Evolutionary conservation across 192 early-diverging fungal genomes (phyloP).

Genomic region (Podila clonocystis): DNA sequence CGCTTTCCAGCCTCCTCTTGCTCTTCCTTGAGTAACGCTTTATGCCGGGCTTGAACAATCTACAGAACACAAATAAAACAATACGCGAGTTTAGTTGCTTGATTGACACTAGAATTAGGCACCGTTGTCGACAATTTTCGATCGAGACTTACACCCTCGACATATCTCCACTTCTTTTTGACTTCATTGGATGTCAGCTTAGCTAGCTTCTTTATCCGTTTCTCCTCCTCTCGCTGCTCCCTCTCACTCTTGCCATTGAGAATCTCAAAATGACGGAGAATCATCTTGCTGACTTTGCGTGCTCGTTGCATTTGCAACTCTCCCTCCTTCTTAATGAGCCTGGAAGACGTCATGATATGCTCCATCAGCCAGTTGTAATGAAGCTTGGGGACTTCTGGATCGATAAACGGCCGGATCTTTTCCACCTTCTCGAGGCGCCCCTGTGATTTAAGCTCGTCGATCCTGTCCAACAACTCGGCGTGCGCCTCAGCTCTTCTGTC

Average conservation of each 20-base stretch:
- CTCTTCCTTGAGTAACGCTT: slow-evolving; percentile 67
- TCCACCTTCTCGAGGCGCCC: slow-evolving; percentile 57
- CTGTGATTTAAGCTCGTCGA: slow-evolving; percentile 50
- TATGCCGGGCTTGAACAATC: slow-evolving; percentile 63
- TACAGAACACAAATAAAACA: slow-evolving; percentile 19
- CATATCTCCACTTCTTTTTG: slow-evolving; percentile 76
- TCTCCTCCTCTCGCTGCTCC: slow-evolving; percentile 55
- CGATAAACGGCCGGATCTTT: slow-evolving; percentile 41
- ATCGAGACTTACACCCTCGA: slow-evolving; percentile 61
- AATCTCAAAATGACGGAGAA: slow-evolving; percentile 65
- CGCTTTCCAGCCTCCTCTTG: slow-evolving; percentile 68
- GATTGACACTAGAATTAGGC: neutral
- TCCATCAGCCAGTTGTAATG: slow-evolving; percentile 60
- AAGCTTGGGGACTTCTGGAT: slow-evolving; percentile 44
- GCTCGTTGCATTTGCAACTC: slow-evolving; percentile 55
- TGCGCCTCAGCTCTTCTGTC: slow-evolving; percentile 51
- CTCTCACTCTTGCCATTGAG: slow-evolving; percentile 60
- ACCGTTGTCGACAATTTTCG: too few species aligned
- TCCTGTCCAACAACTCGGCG: slow-evolving; percentile 51
- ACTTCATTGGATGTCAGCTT: slow-evolving; percentile 75
- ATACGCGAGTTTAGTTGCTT: neutral
- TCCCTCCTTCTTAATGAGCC: slow-evolving; percentile 50
- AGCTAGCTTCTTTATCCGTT: slow-evolving; percentile 60
- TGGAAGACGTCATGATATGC: slow-evolving; percentile 43
- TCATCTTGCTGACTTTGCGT: slow-evolving; percentile 60